Evolutionary conservation across 768 basidiomycete genomes (phyloP), one percentile per base, ranked within the genome.

Genomic region (Candolleomyces eurysporus): DNA sequence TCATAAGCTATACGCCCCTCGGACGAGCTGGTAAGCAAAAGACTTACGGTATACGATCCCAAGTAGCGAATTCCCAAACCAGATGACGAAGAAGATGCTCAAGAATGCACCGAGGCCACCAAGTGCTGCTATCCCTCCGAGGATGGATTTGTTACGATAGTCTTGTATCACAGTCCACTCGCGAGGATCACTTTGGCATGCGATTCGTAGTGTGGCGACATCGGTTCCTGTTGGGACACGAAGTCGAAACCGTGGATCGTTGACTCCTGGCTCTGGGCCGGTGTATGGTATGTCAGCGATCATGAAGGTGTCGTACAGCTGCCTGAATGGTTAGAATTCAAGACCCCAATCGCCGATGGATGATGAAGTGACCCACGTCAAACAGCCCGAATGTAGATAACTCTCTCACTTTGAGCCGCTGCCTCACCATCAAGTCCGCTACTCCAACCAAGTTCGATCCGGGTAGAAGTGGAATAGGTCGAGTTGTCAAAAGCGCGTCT

Each of bases 101-200:
- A 71, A n/a, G 43, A 63, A 66, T 2, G 67, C 58, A 65, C 67
- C 69, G n/a, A 72, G 50, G 58, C 71, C 71, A 52, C 71, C 71
- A 26, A 69, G 52, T 14, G 51, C 58, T 0, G 69, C 58, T 39
- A 71, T 58, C 7, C 71, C 69, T 6, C 30, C 61, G 14, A 65
- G 52, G 31, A 71, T 52, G 1, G 71, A 58, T 13, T 63, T 59
- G 45, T 62, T 65, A 30, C 67, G 57, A 22, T 57, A 62, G 17
- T 70, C 67, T 39, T 66, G 57, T 6, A 66, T 10, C 19, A 72
- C 30, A 5, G 17, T 60, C 39, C 53, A 54, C 32, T 68, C 68
- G n/a, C 60, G 58, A 6, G 60, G 16, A 49, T 63, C 64, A 17
- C 32, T 57, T 31, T 54, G 52, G 1, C 52, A 42, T 21, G 48